Base-by-base conservation (phyloP, 1,139 yeast species). In the Candida labiduridarum region DNA sequence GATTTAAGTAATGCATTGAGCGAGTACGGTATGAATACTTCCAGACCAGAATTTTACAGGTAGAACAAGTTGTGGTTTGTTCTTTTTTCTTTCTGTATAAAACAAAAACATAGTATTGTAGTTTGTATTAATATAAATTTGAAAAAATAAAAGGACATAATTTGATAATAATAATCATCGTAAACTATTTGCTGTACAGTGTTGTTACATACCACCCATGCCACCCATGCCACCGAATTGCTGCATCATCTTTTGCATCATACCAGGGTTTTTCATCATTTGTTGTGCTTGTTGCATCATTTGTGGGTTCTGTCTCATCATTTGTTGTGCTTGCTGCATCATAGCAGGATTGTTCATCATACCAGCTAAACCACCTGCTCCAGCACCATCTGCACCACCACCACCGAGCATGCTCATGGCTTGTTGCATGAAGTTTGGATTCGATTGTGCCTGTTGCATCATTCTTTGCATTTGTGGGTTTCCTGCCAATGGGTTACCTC, bases 21-120 rank as follows among this genome's bases (percentile, higher is more conserved):
- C 40, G 99, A 95, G 65, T 94, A 94, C 63, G 99, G 99, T 1
- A 77, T 95, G 60, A 92, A 94, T 63, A 83, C 95, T 3, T 82
- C 87, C 52, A 79, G 97, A 58, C 98, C 99, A 0, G 98, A 92
- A 57, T 95, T 92, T 66, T 95, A 94, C 69, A 53, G 68, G 49
- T 64, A 56, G 49, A 16, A 5, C 11, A 7, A 8, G 30, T 40
- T 15, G 25, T 35, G 4, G 22, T 8, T 11, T 18, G 10, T 35
- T 16, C 14, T 12, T 16, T 3, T 3, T 19, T 16, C 34, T 12
- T 30, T 3, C 7, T 11, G n/a, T 5, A 12, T 30, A 12, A 30
- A 30, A 30, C 14, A 30, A 12, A 30, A 30, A 30, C 11, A n/a
- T 12, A 25, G 16, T n/a, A 11, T 40, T 46, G 27, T 36, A 41